Evolutionary conservation across 192 early-diverging fungal genomes (phyloP), one percentile per base, ranked within the genome.

Genomic region (Irineochytrium annulatum): DNA sequence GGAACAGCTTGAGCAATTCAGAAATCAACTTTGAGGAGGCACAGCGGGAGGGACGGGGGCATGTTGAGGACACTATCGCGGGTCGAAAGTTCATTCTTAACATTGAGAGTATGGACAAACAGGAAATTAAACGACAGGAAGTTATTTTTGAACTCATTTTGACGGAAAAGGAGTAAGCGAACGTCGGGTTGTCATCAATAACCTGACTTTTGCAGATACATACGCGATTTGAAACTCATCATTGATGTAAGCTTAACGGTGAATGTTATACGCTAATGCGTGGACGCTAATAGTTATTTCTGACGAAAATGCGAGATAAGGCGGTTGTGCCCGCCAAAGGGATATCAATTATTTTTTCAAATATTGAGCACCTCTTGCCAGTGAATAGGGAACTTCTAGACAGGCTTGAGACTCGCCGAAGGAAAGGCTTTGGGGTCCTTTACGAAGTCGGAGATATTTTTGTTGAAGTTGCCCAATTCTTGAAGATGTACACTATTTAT

Each of bases 91-190:
- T 20, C 26, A 22, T 49, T 8, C 26, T 49, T 14, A 22, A 49
- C 22, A 17, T 68, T 2, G 53, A 52, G 46, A 14, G 24, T 5
- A 20, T 49, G 6, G 11, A 6, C 6, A 82, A 83, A 56, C 70
- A 85, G 35, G 92, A 93, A 48, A 78, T 87, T 8, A 84, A 87
- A 55, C 77, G 95, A 43, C 95, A 97, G 59, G 95, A 97, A 73
- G 86, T 94, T 19, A 95, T 97, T 52, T 91, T 86, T 64, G 95
- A 97, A 63, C 85, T 94, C 13, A 81, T 93, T 31, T 79, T 87
- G 54, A 94, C 94, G 1, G 95, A 97, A 77, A 78, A 81, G 19
- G 91, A 94, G 67, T 97, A 92, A 59, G 81, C 89, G 24, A 77
- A 82, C 6, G 6, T 22, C 24, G 17, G 22, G 46, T 24, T 49